Evolutionary conservation across 768 basidiomycete genomes (phyloP).

Genomic region (Podaxis pistillaris): DNA sequence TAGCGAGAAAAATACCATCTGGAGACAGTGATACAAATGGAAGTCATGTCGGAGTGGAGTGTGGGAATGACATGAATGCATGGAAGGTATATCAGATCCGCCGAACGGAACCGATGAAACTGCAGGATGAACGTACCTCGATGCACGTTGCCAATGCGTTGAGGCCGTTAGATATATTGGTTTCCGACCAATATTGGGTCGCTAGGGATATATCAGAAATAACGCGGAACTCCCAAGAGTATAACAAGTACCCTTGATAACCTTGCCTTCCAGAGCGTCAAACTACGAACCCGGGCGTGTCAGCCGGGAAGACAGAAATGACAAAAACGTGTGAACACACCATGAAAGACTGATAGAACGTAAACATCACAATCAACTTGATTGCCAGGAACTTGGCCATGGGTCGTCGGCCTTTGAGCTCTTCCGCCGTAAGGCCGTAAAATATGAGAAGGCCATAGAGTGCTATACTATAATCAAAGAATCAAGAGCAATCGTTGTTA

Average conservation of each 20-base stretch:
- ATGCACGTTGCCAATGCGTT: constrained; percentile 81
- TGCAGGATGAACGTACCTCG: constrained; percentile 50
- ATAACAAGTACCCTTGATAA: constrained; percentile 58
- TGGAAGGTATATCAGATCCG: constrained; percentile 8
- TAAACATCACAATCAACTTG: constrained; percentile 85
- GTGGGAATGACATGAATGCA: background rate
- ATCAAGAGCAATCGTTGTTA: background rate
- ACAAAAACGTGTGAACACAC: constrained; percentile 35
- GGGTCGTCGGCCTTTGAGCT: constrained; percentile 73
- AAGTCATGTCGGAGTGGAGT: background rate
- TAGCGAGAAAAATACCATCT: constrained; percentile 83
- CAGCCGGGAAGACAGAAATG: background rate
- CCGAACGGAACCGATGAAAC: background rate
- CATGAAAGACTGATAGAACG: constrained; percentile 83
- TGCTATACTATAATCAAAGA: constrained; percentile 54
- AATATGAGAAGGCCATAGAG: constrained; percentile 84
- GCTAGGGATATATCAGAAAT: constrained; percentile 30
- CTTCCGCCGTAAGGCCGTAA: constrained; percentile 78
- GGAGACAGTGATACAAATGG: constrained; percentile 3
- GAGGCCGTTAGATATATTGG: constrained; percentile 83
- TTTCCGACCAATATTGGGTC: constrained; percentile 80
- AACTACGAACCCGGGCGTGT: constrained; percentile 42
- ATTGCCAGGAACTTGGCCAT: constrained; percentile 85
- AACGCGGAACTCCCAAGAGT: background rate
- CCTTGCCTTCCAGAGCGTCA: constrained; percentile 57